phyloP scores from a whole-genome alignment of 768 basidiomycete species.

The Auricularia auricula-judae region DNA sequence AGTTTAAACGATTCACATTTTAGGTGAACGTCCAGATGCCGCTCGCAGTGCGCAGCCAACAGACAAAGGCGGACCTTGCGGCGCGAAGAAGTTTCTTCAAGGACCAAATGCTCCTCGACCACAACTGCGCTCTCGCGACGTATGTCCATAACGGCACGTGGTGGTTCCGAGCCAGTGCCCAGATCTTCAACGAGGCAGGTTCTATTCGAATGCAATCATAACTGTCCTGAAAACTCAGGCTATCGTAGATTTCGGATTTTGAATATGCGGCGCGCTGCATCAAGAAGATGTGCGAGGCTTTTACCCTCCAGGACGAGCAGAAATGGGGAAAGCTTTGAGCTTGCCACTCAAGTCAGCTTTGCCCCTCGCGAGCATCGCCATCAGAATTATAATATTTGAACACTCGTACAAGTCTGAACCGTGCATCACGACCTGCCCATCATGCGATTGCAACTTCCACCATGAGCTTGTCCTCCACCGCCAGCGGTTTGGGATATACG shows the following conservation, averaged over 20 bases:
- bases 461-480: no score
- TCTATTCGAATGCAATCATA: not conserved
- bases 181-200: not conserved
- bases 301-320: not conserved
- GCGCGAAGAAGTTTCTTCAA: not conserved
- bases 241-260: not conserved
- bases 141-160: not conserved
- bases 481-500: conserved; percentile 38
- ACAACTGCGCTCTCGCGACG: not conserved
- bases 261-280: not conserved
- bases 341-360: no score
- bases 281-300: not conserved
- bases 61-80: not conserved
- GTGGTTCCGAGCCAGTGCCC: not conserved
- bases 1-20: not conserved
- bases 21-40: not conserved
- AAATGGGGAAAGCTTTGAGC: not conserved
- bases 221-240: not conserved
- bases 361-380: no score
- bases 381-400: no score
- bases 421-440: no score
- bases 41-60: not conserved
- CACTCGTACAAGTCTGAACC: no score
- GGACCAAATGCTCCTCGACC: not conserved
- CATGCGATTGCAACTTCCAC: no score